Conservation (phyloP, 2,329 filamentous ascomycete species). For the Rhexocercosporidium sp. region DNA sequence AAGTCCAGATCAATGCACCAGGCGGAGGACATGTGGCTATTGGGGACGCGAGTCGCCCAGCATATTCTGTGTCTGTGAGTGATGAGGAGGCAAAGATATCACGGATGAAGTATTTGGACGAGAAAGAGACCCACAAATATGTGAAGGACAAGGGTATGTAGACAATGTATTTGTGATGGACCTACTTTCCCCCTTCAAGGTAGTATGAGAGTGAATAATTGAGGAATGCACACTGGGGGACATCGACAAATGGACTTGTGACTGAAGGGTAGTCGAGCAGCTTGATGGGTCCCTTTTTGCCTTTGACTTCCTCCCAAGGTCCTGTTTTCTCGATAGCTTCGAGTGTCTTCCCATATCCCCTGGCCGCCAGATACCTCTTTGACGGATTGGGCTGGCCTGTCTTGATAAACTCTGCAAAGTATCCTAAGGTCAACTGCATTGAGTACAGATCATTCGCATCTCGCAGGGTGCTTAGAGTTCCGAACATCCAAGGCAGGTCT, state of each 20-base stretch:
- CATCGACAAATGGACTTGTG: constrained; percentile 49
- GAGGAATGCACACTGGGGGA: constrained; percentile 53
- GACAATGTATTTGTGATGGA: neutral
- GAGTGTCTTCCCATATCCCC: constrained; percentile 51
- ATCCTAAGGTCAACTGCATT: constrained; percentile 51
- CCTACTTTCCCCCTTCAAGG: constrained; percentile 37
- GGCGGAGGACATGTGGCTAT: constrained; percentile 70
- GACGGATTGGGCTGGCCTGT: constrained; percentile 53
- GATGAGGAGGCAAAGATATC: constrained; percentile 1
- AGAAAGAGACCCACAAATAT: neutral
- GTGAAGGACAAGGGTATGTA: constrained; percentile 12
- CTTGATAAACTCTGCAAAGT: constrained; percentile 55
- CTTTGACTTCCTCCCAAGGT: constrained; percentile 47
- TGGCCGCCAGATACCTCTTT: constrained; percentile 47
- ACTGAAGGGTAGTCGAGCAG: constrained; percentile 52
- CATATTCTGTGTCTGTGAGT: constrained; percentile 56
- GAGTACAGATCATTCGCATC: constrained; percentile 52
- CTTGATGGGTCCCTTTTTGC: constrained; percentile 47
- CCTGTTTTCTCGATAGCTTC: constrained; percentile 48
- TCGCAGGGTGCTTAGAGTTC: constrained; percentile 48
- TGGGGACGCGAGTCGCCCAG: constrained; percentile 74
- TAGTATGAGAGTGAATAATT: constrained; percentile 51
- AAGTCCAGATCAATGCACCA: constrained; percentile 85
- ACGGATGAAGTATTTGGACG: neutral
- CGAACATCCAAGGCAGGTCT: constrained; percentile 54